Percentiles rank a stretch among this genome's conserved stretches.
phyloP scores from a whole-genome alignment of 139 green algal species.

The Chlorella sp. region DNA sequence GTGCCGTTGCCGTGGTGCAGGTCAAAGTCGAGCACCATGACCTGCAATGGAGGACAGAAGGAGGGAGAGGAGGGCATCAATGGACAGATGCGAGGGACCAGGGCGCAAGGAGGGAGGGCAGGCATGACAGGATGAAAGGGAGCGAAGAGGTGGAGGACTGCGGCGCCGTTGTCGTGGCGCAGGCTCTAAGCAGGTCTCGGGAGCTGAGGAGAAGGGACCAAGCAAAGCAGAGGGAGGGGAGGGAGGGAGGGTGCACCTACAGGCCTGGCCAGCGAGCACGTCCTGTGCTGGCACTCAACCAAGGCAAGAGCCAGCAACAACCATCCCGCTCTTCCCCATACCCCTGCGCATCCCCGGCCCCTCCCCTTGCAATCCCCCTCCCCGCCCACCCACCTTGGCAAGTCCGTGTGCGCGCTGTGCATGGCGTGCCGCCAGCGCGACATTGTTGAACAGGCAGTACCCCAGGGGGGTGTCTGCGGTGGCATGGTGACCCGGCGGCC shows the following conservation, averaged over 20 bases:
- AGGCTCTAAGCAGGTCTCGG: background rate
- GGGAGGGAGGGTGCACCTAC: too few relatives aligned
- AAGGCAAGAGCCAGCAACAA: background rate
- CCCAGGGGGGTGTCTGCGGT: conserved; percentile 57
- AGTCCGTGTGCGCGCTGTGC: conserved; percentile 51
- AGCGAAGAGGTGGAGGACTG: background rate
- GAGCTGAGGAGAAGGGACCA: too few relatives aligned
- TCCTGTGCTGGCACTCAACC: background rate
- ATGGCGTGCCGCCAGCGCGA: conserved; percentile 77
- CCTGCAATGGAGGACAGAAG: conserved; percentile 24
- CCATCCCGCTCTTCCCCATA: background rate
- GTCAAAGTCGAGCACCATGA: conserved; percentile 93
- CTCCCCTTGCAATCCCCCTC: background rate
- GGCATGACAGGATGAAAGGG: background rate
- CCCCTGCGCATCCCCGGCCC: background rate
- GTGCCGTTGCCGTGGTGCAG: conserved; percentile 89
- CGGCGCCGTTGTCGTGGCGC: too few relatives aligned
- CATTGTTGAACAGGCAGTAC: conserved; percentile 90
- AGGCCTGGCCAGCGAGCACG: too few relatives aligned
- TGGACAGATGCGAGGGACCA: background rate
- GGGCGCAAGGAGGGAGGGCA: background rate
- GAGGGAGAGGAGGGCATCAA: background rate
- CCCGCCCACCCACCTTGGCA: background rate
- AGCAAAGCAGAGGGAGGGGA: too few relatives aligned
- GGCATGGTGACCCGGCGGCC: conserved; percentile 91